Evolutionary conservation across 768 basidiomycete species (phyloP), one percentile per base, ranked within the genome.

Genomic region (Collybiopsis luxurians): DNA sequence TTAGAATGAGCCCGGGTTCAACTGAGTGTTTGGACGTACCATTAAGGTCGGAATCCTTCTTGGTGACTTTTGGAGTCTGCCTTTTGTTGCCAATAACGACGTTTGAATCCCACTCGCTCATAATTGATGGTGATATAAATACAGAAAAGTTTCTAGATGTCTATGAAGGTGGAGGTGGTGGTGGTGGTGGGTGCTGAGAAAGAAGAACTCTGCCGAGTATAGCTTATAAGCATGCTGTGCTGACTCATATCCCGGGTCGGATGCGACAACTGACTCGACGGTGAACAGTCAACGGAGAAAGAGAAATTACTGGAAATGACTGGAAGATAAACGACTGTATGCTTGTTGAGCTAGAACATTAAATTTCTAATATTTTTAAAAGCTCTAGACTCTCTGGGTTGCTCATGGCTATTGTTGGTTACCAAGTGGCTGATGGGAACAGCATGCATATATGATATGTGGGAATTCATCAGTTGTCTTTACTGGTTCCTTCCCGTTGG

Each of bases 51-150:
- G 76, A 69, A 71, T 73, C 72, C 67, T 86, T 79, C 81, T 85
- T 72, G 72, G 79, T 69, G 77, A 90, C 78, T 78, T 90, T 71
- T 72, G 83, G 61, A 66, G 79, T 70, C 71, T 82, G 71, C 73
- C 81, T 72, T 70, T 83, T 90, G 66, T 65, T 76, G 54, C 91
- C 90, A 63, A 95, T 90, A 60, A 91, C 86, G 57, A 73, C 68
- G 70, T 88, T 89, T 56, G 68, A 73, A 57, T 93, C 90, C 87
- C 87, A 89, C 69, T 78, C 77, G 65, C 72, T 75, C 76, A 78
- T 84, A n/a, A n/a, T n/a, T n/a, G n/a, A n/a, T n/a, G 60, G 67
- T 80, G 36, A 47, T 53, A 24, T 38, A 40, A 21, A 27, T 15
- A 36, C 45, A 56, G 38, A 43, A 28, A 24, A 40, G 12, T 19